Conservation (phyloP, 768 basidiomycete species). For the Naematelia aurantialba region DNA sequence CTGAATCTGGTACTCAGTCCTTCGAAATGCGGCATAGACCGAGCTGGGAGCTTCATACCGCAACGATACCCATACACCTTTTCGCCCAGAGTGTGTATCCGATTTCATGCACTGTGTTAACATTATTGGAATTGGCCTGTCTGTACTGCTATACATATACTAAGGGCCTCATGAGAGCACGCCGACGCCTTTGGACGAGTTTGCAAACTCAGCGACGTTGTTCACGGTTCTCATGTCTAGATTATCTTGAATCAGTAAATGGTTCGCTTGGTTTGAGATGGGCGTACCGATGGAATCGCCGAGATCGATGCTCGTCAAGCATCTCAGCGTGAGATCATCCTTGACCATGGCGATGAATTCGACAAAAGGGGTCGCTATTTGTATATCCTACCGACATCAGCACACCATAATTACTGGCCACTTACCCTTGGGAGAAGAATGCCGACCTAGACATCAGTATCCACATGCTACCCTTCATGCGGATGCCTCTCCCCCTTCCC, state of each 20-base stretch:
- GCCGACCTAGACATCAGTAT: conserved; percentile 23
- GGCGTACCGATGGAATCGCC: conserved; percentile 63
- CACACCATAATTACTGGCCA: not conserved
- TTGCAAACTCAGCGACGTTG: conserved; percentile 34
- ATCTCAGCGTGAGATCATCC: conserved; percentile 60
- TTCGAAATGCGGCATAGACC: conserved; percentile 41
- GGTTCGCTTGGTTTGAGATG: not conserved
- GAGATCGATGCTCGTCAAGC: conserved; percentile 58
- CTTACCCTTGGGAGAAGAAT: conserved; percentile 32
- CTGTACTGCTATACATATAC: not conserved
- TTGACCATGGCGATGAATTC: conserved; percentile 66
- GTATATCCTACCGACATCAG: not conserved
- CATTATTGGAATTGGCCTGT: not conserved
- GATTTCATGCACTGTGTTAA: not conserved
- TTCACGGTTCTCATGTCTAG: conserved; percentile 46
- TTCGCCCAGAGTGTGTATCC: not conserved
- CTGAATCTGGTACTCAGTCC: conserved; percentile 19
- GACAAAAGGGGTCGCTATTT: conserved; percentile 57
- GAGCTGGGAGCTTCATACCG: conserved; percentile 1
- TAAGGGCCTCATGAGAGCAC: conserved; percentile 21
- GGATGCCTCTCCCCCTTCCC: not conserved
- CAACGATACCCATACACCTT: not conserved
- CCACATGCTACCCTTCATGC: not conserved
- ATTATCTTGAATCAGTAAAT: not conserved
- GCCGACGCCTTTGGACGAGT: conserved; percentile 40